These are phyloP conservation scores for Cucurbita argyrosperma DNA, from an alignment of 306 rosid species.

Conservation along the genomic window DNA sequence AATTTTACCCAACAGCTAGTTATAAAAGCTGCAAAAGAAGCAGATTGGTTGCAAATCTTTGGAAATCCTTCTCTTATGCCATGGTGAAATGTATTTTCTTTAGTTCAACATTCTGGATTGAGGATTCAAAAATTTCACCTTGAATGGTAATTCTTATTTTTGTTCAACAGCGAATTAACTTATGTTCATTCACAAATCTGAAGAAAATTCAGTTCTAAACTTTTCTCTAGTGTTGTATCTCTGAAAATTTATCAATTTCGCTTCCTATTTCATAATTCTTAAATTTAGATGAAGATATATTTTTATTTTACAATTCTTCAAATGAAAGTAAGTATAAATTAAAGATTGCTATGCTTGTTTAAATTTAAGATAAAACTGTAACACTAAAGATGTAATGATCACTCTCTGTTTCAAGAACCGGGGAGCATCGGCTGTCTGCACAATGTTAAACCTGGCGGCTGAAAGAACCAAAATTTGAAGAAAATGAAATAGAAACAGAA, in stretches of 20 bases:
- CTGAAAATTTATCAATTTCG: too few relatives aligned
- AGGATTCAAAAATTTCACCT: too few relatives aligned
- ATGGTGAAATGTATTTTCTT: too few relatives aligned
- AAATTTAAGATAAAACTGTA: neutral
- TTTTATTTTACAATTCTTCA: too few relatives aligned
- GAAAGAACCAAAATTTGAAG: neutral
- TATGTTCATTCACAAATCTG: neutral
- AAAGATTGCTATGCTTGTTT: neutral
- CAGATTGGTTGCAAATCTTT: neutral
- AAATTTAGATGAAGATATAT: too few relatives aligned
- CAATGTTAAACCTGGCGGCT: neutral
- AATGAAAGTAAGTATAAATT: too few relatives aligned
- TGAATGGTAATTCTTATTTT: too few relatives aligned
- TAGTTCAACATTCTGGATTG: too few relatives aligned
- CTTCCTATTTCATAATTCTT: too few relatives aligned
- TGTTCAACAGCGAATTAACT: too few relatives aligned
- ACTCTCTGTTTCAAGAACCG: neutral
- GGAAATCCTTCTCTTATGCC: too few relatives aligned
- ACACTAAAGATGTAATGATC: neutral
- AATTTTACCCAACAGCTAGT: neutral
- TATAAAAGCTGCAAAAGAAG: conserved; percentile 3
- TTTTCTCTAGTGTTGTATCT: neutral
- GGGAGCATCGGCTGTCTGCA: neutral
- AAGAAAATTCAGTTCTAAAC: neutral
- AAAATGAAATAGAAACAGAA: neutral